Base-by-base conservation (phyloP, 139 green algal genomes). In the Limnomonas spitsbergensis region DNA sequence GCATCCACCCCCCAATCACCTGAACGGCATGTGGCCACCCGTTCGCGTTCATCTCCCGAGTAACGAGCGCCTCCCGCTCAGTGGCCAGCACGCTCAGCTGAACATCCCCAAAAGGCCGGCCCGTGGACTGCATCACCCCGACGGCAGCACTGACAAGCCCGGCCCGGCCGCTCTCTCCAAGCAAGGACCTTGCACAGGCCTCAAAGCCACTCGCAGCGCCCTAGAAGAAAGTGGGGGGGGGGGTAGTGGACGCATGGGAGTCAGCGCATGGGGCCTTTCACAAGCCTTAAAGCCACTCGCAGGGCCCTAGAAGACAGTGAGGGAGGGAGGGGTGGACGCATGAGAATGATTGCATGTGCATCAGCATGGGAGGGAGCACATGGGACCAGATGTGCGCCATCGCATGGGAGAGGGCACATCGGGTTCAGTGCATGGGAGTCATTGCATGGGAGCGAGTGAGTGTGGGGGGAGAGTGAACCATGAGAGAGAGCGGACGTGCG, bases 41-140 rank as follows among this genome's bases (percentile, higher is more conserved):
- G 29, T 72, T 61, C 9, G 29, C 27, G 29, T 34, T 37, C 61
- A 72, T 34, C 69, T 42, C 69, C 4, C 69, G 69, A 27, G 69
- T 76, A n/a, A 76, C 37, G 9, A 76, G n/a, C 26, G 40, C 73
- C 32, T 42, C 31, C 4, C 77, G 68, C 69, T 82, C 77, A 27
- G 31, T 61, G 37, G 77, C 77, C 35, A 82, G 69, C 20, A 82
- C 56, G 3, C 40, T 36, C 9, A 82, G 69, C n/a, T 70, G 42
- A 40, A 82, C 77, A 68, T 82, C 38, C 27, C 77, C 77, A 82
- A 78, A 82, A 3, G 77, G 77, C 4, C 77, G 68, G 1, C 77
- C 77, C 34, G 24, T 61, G 47, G 47, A 26, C 42, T 80, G 73
- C 72, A 80, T 80, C 14, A 80, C 72, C 29, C 80, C 53, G 2